Base-by-base conservation (phyloP, 2,329 filamentous ascomycete genomes). In the Aspergillus awamori region DNA sequence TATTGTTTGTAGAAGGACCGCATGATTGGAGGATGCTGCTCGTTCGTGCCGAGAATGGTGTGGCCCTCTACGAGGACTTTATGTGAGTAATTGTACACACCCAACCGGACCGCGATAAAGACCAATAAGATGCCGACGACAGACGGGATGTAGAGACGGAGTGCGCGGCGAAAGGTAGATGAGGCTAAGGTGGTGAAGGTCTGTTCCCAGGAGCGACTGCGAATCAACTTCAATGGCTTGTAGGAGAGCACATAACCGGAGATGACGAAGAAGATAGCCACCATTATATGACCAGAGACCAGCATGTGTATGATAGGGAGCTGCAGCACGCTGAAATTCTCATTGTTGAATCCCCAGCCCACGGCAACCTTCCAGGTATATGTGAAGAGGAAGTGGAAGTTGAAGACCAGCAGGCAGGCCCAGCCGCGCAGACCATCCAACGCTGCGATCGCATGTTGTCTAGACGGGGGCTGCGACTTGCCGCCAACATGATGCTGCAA, bases 201-300 rank as follows among this genome's bases (percentile, higher is more conserved):
- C 56, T 77, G 72, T 28, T 77, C 77, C 63, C 73, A 79, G 10
- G 74, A 69, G 45, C 72, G 69, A 59, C 61, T 72, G 38, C 74
- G 75, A 57, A 79, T 77, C 39, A 73, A 69, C 62, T 75, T 79
- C 57, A 79, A 62, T 3, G 76, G 76, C 59, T 77, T 77, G 59
- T 77, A 76, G 28, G 78, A 80, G 51, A 82, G 71, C n/a, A 80
- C 79, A 59, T 82, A 82, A 55, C 80, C 80, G 8, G 79, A 81
- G 26, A 82, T 76, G 36, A 82, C 76, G 65, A 82, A 82, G 69
- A 82, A 82, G 39, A 81, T 77, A 49, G 76, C 74, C 13, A 82
- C 79, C 79, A 80, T 80, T 61, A 81, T 76, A 62, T 81, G 79
- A 24, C 80, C 79, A 4, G 78, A 76, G 58, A 79, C 77, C 26